A percentile compares a stretch with the other conserved stretches of the same genome.
These are phyloP conservation scores for Ustilago bromivora DNA, from an alignment of 1,284 basidiomycete species.

Conservation along the genomic window DNA sequence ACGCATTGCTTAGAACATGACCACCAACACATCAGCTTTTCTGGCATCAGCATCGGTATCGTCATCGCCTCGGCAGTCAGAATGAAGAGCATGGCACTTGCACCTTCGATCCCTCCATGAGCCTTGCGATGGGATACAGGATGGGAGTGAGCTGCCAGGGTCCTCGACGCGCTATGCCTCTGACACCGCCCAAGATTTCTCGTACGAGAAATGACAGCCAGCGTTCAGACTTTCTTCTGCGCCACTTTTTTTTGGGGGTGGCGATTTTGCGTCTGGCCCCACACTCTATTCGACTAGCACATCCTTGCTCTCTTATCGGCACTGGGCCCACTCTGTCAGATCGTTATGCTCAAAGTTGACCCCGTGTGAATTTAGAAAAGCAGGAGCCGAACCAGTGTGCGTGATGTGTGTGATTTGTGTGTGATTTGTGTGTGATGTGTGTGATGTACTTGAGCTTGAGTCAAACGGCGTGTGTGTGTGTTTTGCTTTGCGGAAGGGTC, in stretches of 20 bases:
- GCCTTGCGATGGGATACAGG: background rate
- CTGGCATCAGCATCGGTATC: background rate
- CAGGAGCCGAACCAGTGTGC: too few species aligned
- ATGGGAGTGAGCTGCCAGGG: background rate
- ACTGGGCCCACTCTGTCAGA: too few species aligned
- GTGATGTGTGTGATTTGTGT: too few species aligned
- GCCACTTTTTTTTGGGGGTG: background rate
- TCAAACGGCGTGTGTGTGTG: background rate
- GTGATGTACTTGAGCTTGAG: background rate
- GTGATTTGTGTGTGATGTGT: background rate
- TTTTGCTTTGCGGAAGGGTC: background rate
- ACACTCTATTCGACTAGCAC: too few species aligned
- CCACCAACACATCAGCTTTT: background rate
- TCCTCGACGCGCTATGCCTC: background rate
- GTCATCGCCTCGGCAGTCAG: background rate
- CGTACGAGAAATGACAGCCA: conserved; percentile 1
- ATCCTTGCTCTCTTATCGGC: too few species aligned
- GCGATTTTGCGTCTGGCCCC: too few species aligned
- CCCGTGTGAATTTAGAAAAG: background rate
- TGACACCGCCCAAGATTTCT: background rate
- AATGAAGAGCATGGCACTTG: background rate
- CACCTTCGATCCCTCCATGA: background rate
- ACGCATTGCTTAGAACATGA: conserved; percentile 1
- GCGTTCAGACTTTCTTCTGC: background rate
- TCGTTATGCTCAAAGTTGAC: too few species aligned